Evolutionary conservation across 345 rosid genomes (phyloP).

Genomic region (Aquilaria malaccensis): DNA sequence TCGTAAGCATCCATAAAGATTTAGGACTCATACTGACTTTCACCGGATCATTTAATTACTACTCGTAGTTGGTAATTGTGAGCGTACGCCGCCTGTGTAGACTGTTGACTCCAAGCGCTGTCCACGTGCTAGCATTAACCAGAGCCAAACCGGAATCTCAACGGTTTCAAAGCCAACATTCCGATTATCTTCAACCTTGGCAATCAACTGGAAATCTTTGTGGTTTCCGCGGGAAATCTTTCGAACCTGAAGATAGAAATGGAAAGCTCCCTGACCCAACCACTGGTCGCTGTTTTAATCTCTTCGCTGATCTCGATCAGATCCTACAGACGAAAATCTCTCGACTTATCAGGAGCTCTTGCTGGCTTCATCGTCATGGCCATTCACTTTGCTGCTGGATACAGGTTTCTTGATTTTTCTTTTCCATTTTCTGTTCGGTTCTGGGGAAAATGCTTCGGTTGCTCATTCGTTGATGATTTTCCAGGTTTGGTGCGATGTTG

Average conservation of each 20-base stretch:
- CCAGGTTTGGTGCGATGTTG: conserved; percentile 78
- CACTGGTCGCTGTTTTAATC: conserved; percentile 42
- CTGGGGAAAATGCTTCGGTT: neutral
- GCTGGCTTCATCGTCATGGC: conserved; percentile 77
- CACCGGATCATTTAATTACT: no score
- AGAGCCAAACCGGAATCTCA: no score
- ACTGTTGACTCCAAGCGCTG: no score
- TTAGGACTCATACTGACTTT: no score
- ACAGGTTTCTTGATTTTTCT: conserved; percentile 26
- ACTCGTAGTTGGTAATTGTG: no score
- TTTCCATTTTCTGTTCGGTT: neutral
- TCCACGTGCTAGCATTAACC: no score
- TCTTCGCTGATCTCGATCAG: conserved; percentile 51
- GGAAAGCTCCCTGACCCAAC: conserved; percentile 34
- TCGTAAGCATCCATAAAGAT: no score
- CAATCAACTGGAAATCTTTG: no score
- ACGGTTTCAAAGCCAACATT: no score
- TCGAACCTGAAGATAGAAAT: conserved; percentile 9
- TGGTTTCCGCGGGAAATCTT: no score
- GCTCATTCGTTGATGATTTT: neutral
- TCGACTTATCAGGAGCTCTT: conserved; percentile 71
- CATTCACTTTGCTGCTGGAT: conserved; percentile 57
- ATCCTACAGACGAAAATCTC: conserved; percentile 73
- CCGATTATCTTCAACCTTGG: no score
- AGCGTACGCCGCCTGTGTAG: no score